A percentile compares a stretch with the other conserved stretches of the same genome.
Evolutionary conservation across 345 rosid genomes (phyloP).

Genomic region (Bruguiera gymnorhiza): DNA sequence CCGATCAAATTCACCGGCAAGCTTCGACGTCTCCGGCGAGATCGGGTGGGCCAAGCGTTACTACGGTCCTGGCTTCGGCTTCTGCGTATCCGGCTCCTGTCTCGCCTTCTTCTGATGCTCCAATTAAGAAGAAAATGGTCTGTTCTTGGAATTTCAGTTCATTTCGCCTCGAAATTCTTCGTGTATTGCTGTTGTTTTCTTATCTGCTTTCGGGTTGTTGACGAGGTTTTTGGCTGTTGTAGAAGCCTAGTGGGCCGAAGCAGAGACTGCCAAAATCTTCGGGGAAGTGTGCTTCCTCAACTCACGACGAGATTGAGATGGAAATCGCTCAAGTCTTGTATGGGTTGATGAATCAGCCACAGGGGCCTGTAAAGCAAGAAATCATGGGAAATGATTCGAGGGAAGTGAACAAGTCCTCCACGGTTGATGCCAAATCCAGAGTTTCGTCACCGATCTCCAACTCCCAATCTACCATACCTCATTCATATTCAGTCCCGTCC

Average conservation of each 20-base stretch:
- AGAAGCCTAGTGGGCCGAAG: conserved; percentile 76
- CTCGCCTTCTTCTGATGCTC: conserved; percentile 79
- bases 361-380: conserved; percentile 60
- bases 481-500: conserved; percentile 46
- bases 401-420: conserved; percentile 32
- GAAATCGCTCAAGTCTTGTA: conserved; percentile 96
- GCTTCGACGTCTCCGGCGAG: conserved; percentile 82
- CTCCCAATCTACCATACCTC: conserved; percentile 46
- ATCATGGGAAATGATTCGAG: conserved; percentile 39
- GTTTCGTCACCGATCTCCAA: conserved; percentile 84
- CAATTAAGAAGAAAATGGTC: conserved; percentile 79
- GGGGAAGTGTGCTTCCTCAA: conserved; percentile 57
- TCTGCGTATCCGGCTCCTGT: conserved; percentile 55
- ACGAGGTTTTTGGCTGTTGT: conserved; percentile 16
- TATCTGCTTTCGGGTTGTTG: conserved; percentile 11
- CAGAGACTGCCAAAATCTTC: conserved; percentile 76
- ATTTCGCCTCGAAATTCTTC: neutral
- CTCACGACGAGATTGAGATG: conserved; percentile 95
- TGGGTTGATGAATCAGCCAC: conserved; percentile 88
- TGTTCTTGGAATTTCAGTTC: neutral
- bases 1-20: conserved; percentile 71
- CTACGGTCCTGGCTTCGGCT: conserved; percentile 42
- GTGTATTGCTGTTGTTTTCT: neutral
- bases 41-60: conserved; percentile 37
- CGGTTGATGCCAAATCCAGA: conserved; percentile 68